Percentiles rank a stretch among this genome's conserved stretches.
These are phyloP conservation scores for Botryotinia narcissicola DNA, from an alignment of 2,329 filamentous ascomycete genomes.

Conservation along the genomic window DNA sequence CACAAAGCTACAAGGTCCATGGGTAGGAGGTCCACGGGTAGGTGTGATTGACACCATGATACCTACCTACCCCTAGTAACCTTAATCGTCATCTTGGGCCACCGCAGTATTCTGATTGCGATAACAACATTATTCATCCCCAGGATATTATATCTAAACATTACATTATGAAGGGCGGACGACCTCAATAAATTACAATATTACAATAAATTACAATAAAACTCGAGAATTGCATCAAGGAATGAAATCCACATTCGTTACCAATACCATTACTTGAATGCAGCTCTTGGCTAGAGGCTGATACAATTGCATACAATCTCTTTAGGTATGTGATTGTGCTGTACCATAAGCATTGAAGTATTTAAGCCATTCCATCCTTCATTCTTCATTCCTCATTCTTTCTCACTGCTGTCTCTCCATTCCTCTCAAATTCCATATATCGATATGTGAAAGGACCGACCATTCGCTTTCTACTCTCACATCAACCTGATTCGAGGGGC, in stretches of 20 bases:
- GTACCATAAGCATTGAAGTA: neutral
- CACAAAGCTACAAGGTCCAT: neutral
- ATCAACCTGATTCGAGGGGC: slow-evolving; percentile 3
- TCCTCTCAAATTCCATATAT: neutral
- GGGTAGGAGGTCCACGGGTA: neutral
- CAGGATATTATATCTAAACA: neutral
- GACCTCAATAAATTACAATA: neutral
- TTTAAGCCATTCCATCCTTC: slow-evolving; percentile 15
- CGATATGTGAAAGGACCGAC: slow-evolving; percentile 9
- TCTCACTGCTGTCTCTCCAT: neutral
- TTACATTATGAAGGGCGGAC: neutral
- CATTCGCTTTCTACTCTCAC: neutral
- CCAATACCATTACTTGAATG: neutral
- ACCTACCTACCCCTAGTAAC: neutral
- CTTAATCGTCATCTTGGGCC: slow-evolving; percentile 1
- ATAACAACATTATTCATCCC: neutral
- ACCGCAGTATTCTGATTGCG: neutral
- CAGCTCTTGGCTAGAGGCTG: neutral
- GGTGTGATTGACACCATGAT: neutral
- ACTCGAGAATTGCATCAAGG: neutral
- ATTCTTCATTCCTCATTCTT: neutral
- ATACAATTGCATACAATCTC: neutral
- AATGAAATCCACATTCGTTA: neutral
- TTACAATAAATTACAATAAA: neutral
- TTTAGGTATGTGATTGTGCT: neutral